Evolutionary conservation across 2,329 filamentous ascomycete genomes (phyloP).

Genomic region (Colletotrichum musae): DNA sequence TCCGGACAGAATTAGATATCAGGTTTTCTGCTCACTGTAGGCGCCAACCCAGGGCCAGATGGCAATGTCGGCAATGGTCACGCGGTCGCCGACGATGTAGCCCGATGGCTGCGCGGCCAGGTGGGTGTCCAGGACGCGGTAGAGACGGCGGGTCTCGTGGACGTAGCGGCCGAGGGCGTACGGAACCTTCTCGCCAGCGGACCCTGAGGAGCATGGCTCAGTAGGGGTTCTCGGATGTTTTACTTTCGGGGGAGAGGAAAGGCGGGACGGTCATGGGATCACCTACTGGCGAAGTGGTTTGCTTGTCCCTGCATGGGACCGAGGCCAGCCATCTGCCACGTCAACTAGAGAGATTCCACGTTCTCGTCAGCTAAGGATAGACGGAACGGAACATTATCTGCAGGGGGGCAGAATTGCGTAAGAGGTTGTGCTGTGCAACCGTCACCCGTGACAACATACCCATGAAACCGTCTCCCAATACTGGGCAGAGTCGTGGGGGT

Average conservation of each 20-base stretch:
- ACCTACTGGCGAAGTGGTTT: conserved; percentile 82
- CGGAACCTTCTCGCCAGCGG: conserved; percentile 85
- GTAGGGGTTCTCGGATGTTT: not conserved
- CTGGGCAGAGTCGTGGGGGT: conserved; percentile 79
- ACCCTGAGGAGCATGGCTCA: conserved; percentile 58
- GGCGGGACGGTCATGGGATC: too few species aligned
- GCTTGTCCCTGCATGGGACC: conserved; percentile 89
- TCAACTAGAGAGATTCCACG: conserved; percentile 57
- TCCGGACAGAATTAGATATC: too few species aligned
- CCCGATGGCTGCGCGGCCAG: conserved; percentile 70
- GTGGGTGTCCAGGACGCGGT: conserved; percentile 81
- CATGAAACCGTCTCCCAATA: conserved; percentile 86
- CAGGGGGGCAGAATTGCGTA: too few species aligned
- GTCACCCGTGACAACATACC: conserved; percentile 56
- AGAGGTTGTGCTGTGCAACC: too few species aligned
- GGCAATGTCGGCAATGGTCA: conserved; percentile 84
- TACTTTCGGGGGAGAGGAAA: too few species aligned
- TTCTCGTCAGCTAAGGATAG: conserved; percentile 5
- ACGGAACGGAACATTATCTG: not conserved
- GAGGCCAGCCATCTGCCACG: conserved; percentile 84
- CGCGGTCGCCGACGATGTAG: conserved; percentile 76
- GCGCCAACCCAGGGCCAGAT: conserved; percentile 83
- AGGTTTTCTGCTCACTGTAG: conserved; percentile 43
- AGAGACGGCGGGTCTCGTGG: conserved; percentile 88
- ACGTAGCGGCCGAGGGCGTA: conserved; percentile 87